Evolutionary conservation across 1,284 basidiomycete species (phyloP), one percentile per base, ranked within the genome.

Genomic region (Anthracocystis walkeri): DNA sequence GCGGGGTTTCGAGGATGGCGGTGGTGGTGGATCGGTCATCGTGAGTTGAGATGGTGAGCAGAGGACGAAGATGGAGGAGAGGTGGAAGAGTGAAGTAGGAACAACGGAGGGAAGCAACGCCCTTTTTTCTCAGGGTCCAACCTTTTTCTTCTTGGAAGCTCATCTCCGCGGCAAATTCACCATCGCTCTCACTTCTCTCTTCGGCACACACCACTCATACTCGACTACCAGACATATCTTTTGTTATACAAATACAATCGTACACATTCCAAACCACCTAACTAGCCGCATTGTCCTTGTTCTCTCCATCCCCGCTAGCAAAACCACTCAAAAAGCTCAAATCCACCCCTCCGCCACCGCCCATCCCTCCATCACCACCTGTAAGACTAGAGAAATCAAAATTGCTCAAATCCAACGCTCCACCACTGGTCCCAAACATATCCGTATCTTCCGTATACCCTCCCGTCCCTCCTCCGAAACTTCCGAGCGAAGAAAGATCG

Each of bases 241-340:
- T 4, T 2, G 14, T 38, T 3, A 5, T 54, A 55, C 52, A 62
- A 48, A 29, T 63, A 69, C 56, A 63, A 48, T 46, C 23, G n/a
- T 18, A 84, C 83, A 65, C 16, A 10, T 33, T n/a, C 20, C 10
- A 48, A 20, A 2, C 29, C 45, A 29, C 14, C 45, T 57, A 45
- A 7, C 42, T n/a, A 5, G 21, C 27, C 2, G 12, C 72, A 86
- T 82, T 8, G 74, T 82, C 5, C 45, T 84, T 60, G 81, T 78
- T n/a, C 54, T 55, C 35, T 18, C 69, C 20, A 57, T 56, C 33
- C 10, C 12, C 20, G 7, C 60, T 23, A 2, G 14, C 70, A 86
- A 53, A 74, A 74, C 29, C 87, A 84, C 74, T 75, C 62, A 84
- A 65, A 81, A 87, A 71, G 68, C 79, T 27, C 77, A 83, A 21